These are phyloP conservation scores for Rhodotorula diobovata DNA, from an alignment of 768 basidiomycete species.

Conservation along the genomic window DNA sequence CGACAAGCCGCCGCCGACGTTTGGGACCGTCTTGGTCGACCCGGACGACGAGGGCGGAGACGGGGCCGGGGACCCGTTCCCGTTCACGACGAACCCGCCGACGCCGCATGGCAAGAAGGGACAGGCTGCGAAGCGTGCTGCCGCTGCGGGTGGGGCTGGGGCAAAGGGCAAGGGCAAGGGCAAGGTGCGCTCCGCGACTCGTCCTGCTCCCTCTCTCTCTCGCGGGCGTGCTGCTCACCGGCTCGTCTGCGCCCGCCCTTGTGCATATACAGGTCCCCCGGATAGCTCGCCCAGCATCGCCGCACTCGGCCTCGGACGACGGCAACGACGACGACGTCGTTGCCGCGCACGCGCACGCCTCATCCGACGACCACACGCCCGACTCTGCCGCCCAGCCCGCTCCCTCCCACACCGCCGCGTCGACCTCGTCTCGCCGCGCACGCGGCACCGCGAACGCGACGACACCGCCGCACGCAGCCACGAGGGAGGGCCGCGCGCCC, in stretches of 20 bases:
- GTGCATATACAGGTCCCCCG: background rate
- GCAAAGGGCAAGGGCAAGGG: background rate
- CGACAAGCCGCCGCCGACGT: conserved; percentile 19
- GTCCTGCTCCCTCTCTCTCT: too few relatives aligned
- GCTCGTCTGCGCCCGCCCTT: too few relatives aligned
- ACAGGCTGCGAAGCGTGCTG: background rate
- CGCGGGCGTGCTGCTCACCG: background rate
- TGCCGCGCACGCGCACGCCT: background rate
- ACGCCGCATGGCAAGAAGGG: conserved; percentile 13
- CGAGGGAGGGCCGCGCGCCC: conserved; percentile 8
- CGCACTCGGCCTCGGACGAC: background rate
- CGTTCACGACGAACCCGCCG: conserved; percentile 31
- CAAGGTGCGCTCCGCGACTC: background rate
- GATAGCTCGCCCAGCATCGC: background rate
- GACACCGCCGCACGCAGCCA: too few relatives aligned
- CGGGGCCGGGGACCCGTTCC: conserved; percentile 20
- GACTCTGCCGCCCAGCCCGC: background rate
- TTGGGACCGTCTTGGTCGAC: conserved; percentile 16
- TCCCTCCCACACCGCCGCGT: background rate
- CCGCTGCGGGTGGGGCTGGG: background rate
- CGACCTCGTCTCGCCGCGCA: conserved; percentile 1
- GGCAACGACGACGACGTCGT: background rate
- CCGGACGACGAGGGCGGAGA: conserved; percentile 11
- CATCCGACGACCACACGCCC: background rate
- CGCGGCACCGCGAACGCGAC: background rate